Base-by-base conservation (phyloP, 73 alveolate genomes). In the Stentor roeselii region DNA sequence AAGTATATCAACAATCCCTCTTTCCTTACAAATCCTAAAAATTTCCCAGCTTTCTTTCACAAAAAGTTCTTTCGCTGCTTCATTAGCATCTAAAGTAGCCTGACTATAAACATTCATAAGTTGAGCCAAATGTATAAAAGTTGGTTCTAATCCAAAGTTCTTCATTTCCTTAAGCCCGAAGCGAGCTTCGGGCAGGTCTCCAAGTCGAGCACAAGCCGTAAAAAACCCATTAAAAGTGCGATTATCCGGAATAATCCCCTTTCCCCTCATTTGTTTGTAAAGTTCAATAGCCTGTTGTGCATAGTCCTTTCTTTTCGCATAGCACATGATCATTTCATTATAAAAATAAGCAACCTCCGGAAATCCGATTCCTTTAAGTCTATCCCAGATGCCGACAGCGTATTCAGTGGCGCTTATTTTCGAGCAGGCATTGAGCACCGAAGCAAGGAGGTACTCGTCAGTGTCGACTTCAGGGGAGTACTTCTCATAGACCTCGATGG, bases 151-250 rank as follows among this genome's bases (percentile, higher is more conserved):
- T 1, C 41, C 80, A 2, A 21, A 21, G 2, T 34, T 67, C 34
- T 67, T 67, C 80, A 67, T 67, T 11, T 67, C 80, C 1, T 21
- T 30, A 0, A 67, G 80, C 42, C 27, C 41, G 21, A 21, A 32
- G 42, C 37, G 37, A 21, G 80, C 80, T 21, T 21, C n/a, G 0
- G 37, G 41, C 34, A 67, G 34, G 34, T 67, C 80, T 0, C 80
- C 80, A 30, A 67, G 41, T 32, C 80, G 21, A 27, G 80, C n/a
- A 32, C 80, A 67, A 67, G 80, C 80, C 14, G 80, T 67, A 14
- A 67, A 2, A 67, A 67, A 36, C 34, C 42, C 1, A 21, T 67
- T 67, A 67, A 67, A 21, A 21, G 80, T 67, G 0, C 37, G 27
- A 67, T 2, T 2, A 67, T 67, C 80, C 1, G 37, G n/a, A 11